These are phyloP conservation scores for Candida dendrica DNA, from an alignment of 805 yeast genomes.

Conservation along the genomic window DNA sequence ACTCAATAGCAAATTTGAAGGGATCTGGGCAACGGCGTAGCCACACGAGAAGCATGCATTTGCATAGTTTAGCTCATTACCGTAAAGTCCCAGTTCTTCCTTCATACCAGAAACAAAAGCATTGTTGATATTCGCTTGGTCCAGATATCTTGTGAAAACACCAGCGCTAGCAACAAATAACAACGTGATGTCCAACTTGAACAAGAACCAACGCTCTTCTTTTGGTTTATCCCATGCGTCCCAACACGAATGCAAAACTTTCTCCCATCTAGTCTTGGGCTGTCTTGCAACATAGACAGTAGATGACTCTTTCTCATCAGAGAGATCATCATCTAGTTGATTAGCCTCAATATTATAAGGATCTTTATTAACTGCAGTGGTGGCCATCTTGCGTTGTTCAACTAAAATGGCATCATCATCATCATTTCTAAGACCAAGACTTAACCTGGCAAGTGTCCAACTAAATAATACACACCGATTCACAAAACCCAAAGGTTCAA, in stretches of 20 bases:
- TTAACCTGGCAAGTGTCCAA: too few species aligned
- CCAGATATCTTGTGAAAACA: slow-evolving; percentile 28
- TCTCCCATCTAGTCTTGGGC: slow-evolving; percentile 3
- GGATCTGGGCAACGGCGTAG: slow-evolving; percentile 52
- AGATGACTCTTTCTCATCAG: too few species aligned
- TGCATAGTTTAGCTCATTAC: slow-evolving; percentile 59
- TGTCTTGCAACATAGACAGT: not conserved
- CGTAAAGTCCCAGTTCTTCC: slow-evolving; percentile 48
- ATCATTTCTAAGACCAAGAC: too few species aligned
- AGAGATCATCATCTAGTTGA: too few species aligned
- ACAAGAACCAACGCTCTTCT: slow-evolving; percentile 3
- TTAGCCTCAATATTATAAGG: too few species aligned
- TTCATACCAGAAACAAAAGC: slow-evolving; percentile 63
- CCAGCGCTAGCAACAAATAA: slow-evolving; percentile 9
- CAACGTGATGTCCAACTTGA: slow-evolving; percentile 6
- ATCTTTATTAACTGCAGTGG: too few species aligned
- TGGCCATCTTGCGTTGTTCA: too few species aligned
- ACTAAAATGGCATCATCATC: too few species aligned
- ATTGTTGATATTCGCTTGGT: slow-evolving; percentile 49
- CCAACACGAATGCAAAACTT: slow-evolving; percentile 4
- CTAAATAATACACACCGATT: too few species aligned
- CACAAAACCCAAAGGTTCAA: too few species aligned
- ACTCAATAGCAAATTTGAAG: slow-evolving; percentile 59
- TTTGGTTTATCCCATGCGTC: slow-evolving; percentile 4
- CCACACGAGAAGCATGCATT: slow-evolving; percentile 51